Evolutionary conservation across 768 basidiomycete genomes (phyloP), one percentile per base, ranked within the genome.

Genomic region (Mycena rebaudengoi): DNA sequence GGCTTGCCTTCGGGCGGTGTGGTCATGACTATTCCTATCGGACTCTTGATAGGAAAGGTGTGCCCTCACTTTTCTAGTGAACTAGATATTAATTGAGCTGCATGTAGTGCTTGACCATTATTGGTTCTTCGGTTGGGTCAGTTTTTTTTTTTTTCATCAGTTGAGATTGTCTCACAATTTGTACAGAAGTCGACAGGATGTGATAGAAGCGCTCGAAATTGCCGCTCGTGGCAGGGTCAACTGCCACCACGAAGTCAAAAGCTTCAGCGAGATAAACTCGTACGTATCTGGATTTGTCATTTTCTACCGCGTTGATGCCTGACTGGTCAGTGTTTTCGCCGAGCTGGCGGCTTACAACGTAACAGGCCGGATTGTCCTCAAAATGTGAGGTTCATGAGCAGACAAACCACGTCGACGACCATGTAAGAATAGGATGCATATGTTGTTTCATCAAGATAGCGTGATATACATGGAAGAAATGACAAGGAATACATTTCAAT

Each of bases 131-230:
- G 21, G 70, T 80, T 58, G 80, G 80, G 80, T 80, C 61, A 12
- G 72, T 67, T 0, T 13, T 10, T 44, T 5, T 18, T 26, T 3
- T 7, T 16, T 23, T 10, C 25, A 37, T 13, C 18, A 12, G 29
- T 30, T 7, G 20, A 18, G 25, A 55, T 26, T 39, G 11, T 43
- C 48, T 21, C 37, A 11, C 70, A 67, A 12, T 68, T 60, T 26
- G 28, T 41, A 37, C 28, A 88, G 91, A 2, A 92, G 89, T 75
- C 88, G 90, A 37, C 91, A 94, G 75, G 94, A 95, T 68, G 84
- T 88, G 10, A 75, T 83, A n/a, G 93, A 96, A 73, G 90, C 94
- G 1, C 80, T 95, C 20, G 83, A 86, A 2, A 84, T 95, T 53
- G 93, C 91, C 0, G 84, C 87, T 0, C 71, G 77, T 20, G 92